phyloP scores from a whole-genome alignment of 2,329 filamentous ascomycete species.

The Fusarium sp. region DNA sequence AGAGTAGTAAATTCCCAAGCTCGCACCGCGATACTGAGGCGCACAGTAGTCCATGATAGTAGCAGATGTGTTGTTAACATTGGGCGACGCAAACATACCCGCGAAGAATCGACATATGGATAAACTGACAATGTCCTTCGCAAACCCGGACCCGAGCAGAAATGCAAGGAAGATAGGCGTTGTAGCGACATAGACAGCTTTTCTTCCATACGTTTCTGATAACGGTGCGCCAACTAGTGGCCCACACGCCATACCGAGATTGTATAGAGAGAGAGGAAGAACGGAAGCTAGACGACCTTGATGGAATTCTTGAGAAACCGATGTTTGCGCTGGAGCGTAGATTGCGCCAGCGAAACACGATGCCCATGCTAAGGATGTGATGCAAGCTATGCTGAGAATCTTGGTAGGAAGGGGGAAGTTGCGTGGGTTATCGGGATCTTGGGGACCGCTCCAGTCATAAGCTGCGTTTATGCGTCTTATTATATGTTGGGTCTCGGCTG shows the following conservation, averaged over 20 bases:
- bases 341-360: constrained; percentile 26
- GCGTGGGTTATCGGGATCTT: constrained; percentile 31
- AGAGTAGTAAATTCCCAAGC: constrained; percentile 33
- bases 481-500: constrained; percentile 3
- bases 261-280: constrained; percentile 23
- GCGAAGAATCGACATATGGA: constrained; percentile 32
- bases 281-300: neutral
- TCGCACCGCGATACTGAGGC: constrained; percentile 11
- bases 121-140: neutral
- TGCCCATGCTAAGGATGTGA: constrained; percentile 14
- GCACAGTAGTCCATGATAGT: constrained; percentile 30
- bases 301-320: constrained; percentile 12
- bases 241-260: constrained; percentile 38
- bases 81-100: constrained; percentile 34
- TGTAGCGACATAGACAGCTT: constrained; percentile 28
- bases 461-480: constrained; percentile 37
- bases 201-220: constrained; percentile 31
- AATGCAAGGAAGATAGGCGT: constrained; percentile 31
- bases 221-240: constrained; percentile 29
- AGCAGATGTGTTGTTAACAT: constrained; percentile 36
- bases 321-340: constrained; percentile 24
- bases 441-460: constrained; percentile 30
- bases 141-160: neutral
- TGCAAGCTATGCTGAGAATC: constrained; percentile 20
- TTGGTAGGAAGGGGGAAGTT: constrained; percentile 15